Base-by-base conservation (phyloP, 2,329 filamentous ascomycete species). In the Diaporthe vexans region DNA sequence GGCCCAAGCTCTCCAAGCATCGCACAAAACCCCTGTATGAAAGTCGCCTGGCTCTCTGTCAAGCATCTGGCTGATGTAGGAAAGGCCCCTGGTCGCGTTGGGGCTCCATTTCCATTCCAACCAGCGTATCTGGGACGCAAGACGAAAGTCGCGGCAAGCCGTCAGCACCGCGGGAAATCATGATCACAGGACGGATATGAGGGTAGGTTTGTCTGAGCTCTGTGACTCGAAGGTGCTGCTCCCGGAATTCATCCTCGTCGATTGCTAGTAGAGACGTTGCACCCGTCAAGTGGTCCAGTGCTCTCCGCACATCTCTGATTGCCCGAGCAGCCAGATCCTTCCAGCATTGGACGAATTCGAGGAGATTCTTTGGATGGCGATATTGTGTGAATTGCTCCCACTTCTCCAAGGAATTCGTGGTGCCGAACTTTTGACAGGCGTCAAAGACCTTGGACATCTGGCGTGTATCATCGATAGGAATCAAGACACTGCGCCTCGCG, bases 361-460 rank as follows among this genome's bases (percentile, higher is more conserved):
- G 3, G 19, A 58, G 29, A 7, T 48, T 71, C 11, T 10, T 35
- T 11, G 13, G 13, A 15, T 35, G 35, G 21, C 37, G 68, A 9
- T 19, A 51, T 9, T 13, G 26, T 5, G 37, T 58, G 26, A 46
- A 71, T 21, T 58, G 4, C 19, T 13, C 4, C 68, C 68, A 71
- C 8, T 2, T 33, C 1, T 19, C 24, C 37, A 35, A 15, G 11
- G 4, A 9, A 9, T 67, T 43, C 4, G 3, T 11, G 7, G 19
- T 46, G 13, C 10, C 7, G 52, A 35, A 71, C 19, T 37, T 58
- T 11, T 26, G n/a, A 21, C 48, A 26, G 29, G 68, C 54, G 5
- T 57, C 24, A 15, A 57, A 58, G 2, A 71, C 52, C 11, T 29
- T 58, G 4, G 68, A 56, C 68, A 71, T 71, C 37, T 71, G 52